Percentiles rank a stretch among this genome's conserved stretches.
phyloP scores from a whole-genome alignment of 2,329 filamentous ascomycete species.

The Setomelanomma holmii region DNA sequence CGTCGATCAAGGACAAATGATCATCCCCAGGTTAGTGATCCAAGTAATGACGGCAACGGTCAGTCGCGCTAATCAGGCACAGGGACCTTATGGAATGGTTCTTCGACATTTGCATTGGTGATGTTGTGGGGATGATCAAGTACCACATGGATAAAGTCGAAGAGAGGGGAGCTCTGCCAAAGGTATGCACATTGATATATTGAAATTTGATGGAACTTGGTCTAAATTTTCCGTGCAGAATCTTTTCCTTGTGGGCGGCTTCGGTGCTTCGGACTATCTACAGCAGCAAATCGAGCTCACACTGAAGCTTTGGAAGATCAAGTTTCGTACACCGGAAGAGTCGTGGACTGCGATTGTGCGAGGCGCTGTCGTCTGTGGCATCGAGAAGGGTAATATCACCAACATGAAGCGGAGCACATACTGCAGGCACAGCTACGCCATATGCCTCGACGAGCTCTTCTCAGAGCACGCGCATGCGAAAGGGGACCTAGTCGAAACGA shows the following conservation, averaged over 20 bases:
- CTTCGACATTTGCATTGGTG: slow-evolving; percentile 28
- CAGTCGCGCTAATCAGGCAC: neutral
- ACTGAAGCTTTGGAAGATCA: slow-evolving; percentile 11
- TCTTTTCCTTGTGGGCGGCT: slow-evolving; percentile 27
- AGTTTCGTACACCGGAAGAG: slow-evolving; percentile 20
- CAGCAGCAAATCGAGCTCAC: slow-evolving; percentile 18
- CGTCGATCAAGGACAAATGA: slow-evolving; percentile 26
- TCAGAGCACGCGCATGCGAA: slow-evolving; percentile 11
- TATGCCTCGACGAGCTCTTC: slow-evolving; percentile 17
- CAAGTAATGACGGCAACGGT: neutral
- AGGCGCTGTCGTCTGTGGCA: slow-evolving; percentile 34
- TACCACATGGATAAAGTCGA: slow-evolving; percentile 27
- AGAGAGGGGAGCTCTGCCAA: slow-evolving; percentile 11
- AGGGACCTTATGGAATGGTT: slow-evolving; percentile 30
- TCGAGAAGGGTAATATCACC: slow-evolving; percentile 22
- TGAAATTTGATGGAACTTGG: neutral
- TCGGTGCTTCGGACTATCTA: slow-evolving; percentile 22
- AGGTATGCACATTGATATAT: slow-evolving; percentile 11
- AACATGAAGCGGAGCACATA: slow-evolving; percentile 16
- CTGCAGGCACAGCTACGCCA: slow-evolving; percentile 26
- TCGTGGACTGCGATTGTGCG: slow-evolving; percentile 31
- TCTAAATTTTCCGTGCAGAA: too few relatives aligned
- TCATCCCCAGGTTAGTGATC: slow-evolving; percentile 14
- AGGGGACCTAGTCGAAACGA: neutral
- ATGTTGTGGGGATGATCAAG: slow-evolving; percentile 26